Conservation (phyloP, 192 early-diverging fungal species). For the Spizellomyces punctatus region DNA sequence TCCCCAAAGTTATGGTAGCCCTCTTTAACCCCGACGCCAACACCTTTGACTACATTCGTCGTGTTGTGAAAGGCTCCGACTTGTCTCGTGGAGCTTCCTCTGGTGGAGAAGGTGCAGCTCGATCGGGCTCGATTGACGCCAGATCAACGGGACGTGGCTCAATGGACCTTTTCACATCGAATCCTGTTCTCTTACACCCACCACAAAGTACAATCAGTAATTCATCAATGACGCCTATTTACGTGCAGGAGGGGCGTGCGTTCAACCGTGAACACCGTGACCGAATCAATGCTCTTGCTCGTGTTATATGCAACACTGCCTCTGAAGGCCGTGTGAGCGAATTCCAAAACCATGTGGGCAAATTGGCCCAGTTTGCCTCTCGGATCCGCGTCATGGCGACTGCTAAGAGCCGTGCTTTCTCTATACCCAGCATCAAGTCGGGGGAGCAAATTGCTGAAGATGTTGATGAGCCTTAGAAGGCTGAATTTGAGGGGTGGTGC, state of each 20-base stretch:
- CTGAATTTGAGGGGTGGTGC: no score
- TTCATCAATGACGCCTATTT: conserved; percentile 1
- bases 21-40: conserved; percentile 23
- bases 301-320: conserved; percentile 26
- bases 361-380: conserved; percentile 10
- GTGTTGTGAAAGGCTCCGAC: conserved; percentile 10
- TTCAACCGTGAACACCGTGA: conserved; percentile 22
- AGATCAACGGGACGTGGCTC: conserved; percentile 4
- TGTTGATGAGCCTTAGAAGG: no score
- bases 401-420: background rate
- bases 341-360: conserved; percentile 20
- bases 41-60: conserved; percentile 16
- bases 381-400: conserved; percentile 6
- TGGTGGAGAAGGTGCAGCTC: conserved; percentile 2
- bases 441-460: no score
- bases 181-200: background rate
- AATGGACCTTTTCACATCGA: background rate
- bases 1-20: conserved; percentile 15
- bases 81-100: conserved; percentile 3
- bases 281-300: conserved; percentile 5
- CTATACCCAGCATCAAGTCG: background rate
- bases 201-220: background rate
- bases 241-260: conserved; percentile 20
- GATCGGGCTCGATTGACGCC: background rate
- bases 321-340: conserved; percentile 13